Conservation (phyloP, 495 filamentous ascomycete species). For the Neurospora sp. region DNA sequence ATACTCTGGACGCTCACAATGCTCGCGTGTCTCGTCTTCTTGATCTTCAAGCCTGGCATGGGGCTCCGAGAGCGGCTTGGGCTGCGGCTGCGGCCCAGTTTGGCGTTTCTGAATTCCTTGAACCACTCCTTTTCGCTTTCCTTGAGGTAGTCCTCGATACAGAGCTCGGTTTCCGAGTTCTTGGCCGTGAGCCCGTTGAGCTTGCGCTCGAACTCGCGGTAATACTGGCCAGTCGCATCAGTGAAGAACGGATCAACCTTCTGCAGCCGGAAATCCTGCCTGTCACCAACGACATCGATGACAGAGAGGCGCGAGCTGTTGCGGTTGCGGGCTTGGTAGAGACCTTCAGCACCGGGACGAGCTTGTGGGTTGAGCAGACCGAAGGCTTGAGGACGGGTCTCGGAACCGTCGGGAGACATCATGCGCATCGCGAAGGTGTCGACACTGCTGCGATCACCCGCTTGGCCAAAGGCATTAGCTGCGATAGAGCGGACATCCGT, state of each 20-base stretch:
- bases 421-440: conserved; percentile 20
- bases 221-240: conserved; percentile 48
- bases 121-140: conserved; percentile 57
- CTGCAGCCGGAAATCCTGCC: conserved; percentile 36
- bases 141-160: conserved; percentile 52
- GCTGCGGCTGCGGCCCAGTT: conserved; percentile 22
- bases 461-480: conserved; percentile 8
- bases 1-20: conserved; percentile 21
- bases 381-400: conserved; percentile 9
- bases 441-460: conserved; percentile 9
- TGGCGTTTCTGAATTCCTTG: conserved; percentile 42
- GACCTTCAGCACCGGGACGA: conserved; percentile 6
- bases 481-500: conserved; percentile 10
- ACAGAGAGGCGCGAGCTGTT: conserved; percentile 17
- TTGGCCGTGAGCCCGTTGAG: conserved; percentile 42
- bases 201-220: conserved; percentile 42
- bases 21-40: conserved; percentile 16
- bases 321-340: conserved; percentile 11
- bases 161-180: conserved; percentile 45
- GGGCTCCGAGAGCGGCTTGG: conserved; percentile 9
- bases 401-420: conserved; percentile 15
- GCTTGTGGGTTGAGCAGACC: conserved; percentile 10
- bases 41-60: conserved; percentile 6
- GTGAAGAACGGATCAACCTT: conserved; percentile 58
- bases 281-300: conserved; percentile 7